Conservation (phyloP, 768 basidiomycete species). For the Boletus speciosus region DNA sequence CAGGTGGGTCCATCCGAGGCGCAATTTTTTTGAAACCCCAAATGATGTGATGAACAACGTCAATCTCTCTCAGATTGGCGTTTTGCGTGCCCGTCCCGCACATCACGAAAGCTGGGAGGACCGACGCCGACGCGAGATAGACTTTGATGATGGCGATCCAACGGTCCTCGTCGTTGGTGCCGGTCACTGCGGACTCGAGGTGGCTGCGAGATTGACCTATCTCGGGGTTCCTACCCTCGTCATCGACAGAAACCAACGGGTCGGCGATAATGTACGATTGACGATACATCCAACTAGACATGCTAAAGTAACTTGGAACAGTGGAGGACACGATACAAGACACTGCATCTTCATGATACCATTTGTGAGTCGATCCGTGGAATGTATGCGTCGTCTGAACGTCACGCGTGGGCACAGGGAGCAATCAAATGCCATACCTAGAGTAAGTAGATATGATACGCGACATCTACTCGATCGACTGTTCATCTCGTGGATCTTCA, state of each 20-base stretch:
- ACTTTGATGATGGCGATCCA: slow-evolving; percentile 47
- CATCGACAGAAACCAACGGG: slow-evolving; percentile 46
- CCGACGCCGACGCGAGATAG: slow-evolving; percentile 37
- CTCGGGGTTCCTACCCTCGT: slow-evolving; percentile 53
- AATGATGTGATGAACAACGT: background rate
- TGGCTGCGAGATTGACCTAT: slow-evolving; percentile 58
- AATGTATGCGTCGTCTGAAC: slow-evolving; percentile 1
- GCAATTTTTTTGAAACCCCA: background rate
- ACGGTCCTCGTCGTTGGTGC: slow-evolving; percentile 61
- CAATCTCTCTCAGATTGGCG: slow-evolving; percentile 26
- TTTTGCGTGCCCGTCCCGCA: slow-evolving; percentile 37
- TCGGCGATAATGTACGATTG: slow-evolving; percentile 43
- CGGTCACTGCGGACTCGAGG: slow-evolving; percentile 61
- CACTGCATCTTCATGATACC: slow-evolving; percentile 51
- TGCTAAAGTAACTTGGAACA: slow-evolving; percentile 12
- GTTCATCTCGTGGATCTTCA: slow-evolving; percentile 14
- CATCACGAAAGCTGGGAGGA: slow-evolving; percentile 52
- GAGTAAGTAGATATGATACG: slow-evolving; percentile 34
- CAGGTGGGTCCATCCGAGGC: slow-evolving; percentile 21
- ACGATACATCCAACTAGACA: background rate
- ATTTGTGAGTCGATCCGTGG: slow-evolving; percentile 38
- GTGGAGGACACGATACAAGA: slow-evolving; percentile 57
- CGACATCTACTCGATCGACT: background rate
- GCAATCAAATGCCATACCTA: slow-evolving; percentile 52
- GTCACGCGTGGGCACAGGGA: slow-evolving; percentile 34